Percentiles rank a stretch among this genome's conserved stretches.
These are phyloP conservation scores for Russula sp. DNA, from an alignment of 768 basidiomycete species.

Conservation along the genomic window DNA sequence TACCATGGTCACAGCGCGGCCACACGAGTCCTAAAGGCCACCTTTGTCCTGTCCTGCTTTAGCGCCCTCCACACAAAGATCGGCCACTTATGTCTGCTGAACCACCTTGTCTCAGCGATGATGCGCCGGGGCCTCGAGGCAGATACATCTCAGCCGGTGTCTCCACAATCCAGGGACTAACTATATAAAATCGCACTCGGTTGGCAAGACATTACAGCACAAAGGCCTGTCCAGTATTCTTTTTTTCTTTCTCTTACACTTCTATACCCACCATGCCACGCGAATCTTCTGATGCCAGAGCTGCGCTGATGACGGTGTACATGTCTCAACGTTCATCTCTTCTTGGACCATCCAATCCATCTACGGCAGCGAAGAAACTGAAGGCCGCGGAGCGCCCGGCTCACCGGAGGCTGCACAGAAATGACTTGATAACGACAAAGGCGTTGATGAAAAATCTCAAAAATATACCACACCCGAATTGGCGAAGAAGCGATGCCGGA, in stretches of 20 bases:
- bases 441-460: conserved; percentile 10
- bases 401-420: conserved; percentile 1
- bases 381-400: conserved; percentile 19
- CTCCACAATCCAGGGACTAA: conserved; percentile 15
- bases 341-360: neutral
- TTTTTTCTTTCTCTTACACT: neutral
- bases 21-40: neutral
- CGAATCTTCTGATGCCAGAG: conserved; percentile 34
- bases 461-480: neutral
- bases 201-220: neutral
- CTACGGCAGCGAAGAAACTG: neutral
- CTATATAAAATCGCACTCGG: conserved; percentile 11
- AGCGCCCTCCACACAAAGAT: conserved; percentile 4
- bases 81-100: conserved; percentile 7
- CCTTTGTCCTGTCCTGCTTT: neutral
- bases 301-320: conserved; percentile 31
- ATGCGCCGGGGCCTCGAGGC: conserved; percentile 19
- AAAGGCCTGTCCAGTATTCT: neutral
- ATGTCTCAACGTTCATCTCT: conserved; percentile 26
- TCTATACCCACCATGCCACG: conserved; percentile 22
- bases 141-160: conserved; percentile 13
- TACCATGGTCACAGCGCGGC: neutral
- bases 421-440: conserved; percentile 8
- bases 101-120: conserved; percentile 17
- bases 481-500: conserved; percentile 16